Conservation (phyloP, 805 yeast genomes). For the Ogataea nitratoaversa region DNA sequence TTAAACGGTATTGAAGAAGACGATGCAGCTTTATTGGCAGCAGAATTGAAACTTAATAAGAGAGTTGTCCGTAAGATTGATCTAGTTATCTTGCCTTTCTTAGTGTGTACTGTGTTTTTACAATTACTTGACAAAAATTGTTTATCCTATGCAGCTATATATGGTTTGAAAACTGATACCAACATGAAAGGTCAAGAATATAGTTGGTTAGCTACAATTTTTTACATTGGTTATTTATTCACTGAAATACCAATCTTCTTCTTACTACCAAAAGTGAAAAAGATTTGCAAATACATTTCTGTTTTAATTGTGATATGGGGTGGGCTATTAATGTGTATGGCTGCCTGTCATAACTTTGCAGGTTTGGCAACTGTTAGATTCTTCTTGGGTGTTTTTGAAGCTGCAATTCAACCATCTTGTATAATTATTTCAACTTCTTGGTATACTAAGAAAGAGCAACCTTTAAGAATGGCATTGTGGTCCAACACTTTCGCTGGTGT, state of each 20-base stretch:
- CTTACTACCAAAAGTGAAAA: constrained; percentile 29
- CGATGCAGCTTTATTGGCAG: constrained; percentile 12
- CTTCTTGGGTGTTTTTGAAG: constrained; percentile 43
- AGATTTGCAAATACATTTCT: constrained; percentile 31
- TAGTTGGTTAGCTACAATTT: constrained; percentile 56
- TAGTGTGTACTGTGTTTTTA: constrained; percentile 27
- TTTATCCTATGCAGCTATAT: constrained; percentile 41
- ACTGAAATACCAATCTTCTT: constrained; percentile 49
- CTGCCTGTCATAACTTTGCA: constrained; percentile 41
- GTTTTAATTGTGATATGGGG: constrained; percentile 43
- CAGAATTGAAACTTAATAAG: constrained; percentile 15
- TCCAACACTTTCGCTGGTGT: constrained; percentile 30
- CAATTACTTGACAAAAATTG: constrained; percentile 40
- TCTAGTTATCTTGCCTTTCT: constrained; percentile 19
- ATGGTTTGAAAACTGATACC: constrained; percentile 39
- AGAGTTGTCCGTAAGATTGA: constrained; percentile 22
- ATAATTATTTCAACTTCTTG: constrained; percentile 33
- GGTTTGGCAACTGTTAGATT: constrained; percentile 46
- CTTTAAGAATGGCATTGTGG: constrained; percentile 29
- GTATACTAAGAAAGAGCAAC: constrained; percentile 32
- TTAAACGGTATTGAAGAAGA: constrained; percentile 5
- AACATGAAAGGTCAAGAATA: constrained; percentile 40
- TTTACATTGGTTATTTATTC: constrained; percentile 59
- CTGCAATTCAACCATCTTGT: constrained; percentile 32
- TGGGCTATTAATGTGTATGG: constrained; percentile 40